Evolutionary conservation across 352 stramenopile species (phyloP), one percentile per base, ranked within the genome.

Genomic region (Globisporangium alternatum): DNA sequence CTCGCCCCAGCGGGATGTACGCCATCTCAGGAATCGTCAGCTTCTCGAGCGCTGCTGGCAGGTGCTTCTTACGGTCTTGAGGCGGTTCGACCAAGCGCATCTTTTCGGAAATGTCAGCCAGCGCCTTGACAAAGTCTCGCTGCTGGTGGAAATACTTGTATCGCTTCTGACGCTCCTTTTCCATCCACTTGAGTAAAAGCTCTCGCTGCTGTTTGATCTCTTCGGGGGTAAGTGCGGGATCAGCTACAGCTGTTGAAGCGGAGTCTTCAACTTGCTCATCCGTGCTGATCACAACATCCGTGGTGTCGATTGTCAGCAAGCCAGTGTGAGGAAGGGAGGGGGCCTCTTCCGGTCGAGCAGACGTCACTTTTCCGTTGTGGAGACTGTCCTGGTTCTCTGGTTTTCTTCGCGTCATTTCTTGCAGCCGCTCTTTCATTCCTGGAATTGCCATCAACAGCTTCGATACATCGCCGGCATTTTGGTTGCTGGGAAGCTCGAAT

Each of bases 81-180:
- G 81, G 81, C 10, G 81, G 81, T 22, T 91, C 81, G 13, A 91
- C 70, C 21, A 71, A 47, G 1, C 79, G 82, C 82, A 93, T 91
- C 17, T 74, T 68, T 60, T 93, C 85, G 0, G 85, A 91, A 30
- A 93, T 91, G 41, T 88, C 85, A 13, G 79, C 67, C 15, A 93
- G 69, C 33, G 72, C 71, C 49, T 84, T 83, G 17, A 93, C 73
- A 47, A 93, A 93, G 58, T 91, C 81, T 12, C 84, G 81, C 56
- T 93, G 79, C 25, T 91, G 65, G 57, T 93, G 84, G 57, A 92
- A 92, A 47, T 90, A 91, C 51, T 83, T 88, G 77, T 90, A 91
- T 31, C 80, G 75, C 67, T 93, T 91, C 56, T 80, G 77, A 25
- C 82, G 79, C 57, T 93, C 84, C 35, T 78, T 88, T 52, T 91